A percentile compares a stretch with the other conserved stretches of the same genome.
Evolutionary conservation across 495 filamentous ascomycete genomes (phyloP).

Genomic region (Aspergillus conjunctus): DNA sequence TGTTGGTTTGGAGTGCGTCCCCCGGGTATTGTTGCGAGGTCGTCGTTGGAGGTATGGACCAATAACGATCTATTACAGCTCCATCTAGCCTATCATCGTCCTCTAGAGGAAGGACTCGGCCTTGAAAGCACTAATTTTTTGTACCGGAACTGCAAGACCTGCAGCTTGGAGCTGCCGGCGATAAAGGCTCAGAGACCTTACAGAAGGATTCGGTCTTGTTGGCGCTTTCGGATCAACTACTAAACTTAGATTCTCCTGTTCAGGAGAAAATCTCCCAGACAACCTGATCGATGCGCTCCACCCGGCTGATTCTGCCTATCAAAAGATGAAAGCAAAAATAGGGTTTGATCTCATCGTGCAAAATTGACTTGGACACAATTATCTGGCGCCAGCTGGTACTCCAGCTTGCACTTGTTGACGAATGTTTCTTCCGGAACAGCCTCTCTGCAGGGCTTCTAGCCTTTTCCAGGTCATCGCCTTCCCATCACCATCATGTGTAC

Average conservation of each 20-base stretch:
- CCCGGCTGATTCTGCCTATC: background rate
- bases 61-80: background rate
- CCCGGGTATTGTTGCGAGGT: background rate
- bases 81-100: background rate
- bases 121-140: background rate
- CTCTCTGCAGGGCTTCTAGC: conserved; percentile 2
- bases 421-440: background rate
- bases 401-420: conserved; percentile 13
- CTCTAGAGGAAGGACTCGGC: background rate
- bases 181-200: conserved; percentile 10
- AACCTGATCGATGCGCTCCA: background rate
- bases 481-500: background rate
- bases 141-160: conserved; percentile 19
- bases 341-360: background rate
- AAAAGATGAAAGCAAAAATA: background rate
- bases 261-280: background rate
- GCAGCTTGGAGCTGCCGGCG: conserved; percentile 16
- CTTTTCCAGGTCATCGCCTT: conserved; percentile 3
- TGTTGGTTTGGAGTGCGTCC: background rate
- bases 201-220: background rate
- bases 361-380: conserved; percentile 22
- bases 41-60: too few species aligned
- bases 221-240: background rate
- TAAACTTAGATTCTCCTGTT: background rate
- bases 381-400: conserved; percentile 30